Base-by-base conservation (phyloP, 805 yeast genomes). In the Yarrowia sp. region DNA sequence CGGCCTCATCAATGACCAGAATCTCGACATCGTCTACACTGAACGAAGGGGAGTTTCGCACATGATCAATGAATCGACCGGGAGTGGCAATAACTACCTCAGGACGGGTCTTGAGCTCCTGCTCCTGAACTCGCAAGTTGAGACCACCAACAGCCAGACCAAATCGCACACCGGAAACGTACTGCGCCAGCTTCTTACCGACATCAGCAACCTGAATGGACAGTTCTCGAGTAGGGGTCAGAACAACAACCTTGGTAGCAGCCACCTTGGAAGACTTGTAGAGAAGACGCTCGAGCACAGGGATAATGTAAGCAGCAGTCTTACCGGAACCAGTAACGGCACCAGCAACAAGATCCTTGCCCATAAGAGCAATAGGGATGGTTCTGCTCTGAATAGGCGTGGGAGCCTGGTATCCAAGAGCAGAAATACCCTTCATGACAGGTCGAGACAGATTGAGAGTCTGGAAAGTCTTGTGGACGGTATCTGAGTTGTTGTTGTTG, bases 301-400 rank as follows among this genome's bases (percentile, higher is more conserved):
- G 99, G 65, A 95, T 89, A 88, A 95, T 87, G 74, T 91, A 95
- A 0, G 99, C 99, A 2, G 98, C 99, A 28, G 99, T 95, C 76
- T 95, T 95, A 83, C 99, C 99, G 18, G 98, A 93, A 79, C 99
- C 99, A 4, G 99, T 95, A 28, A 90, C 97, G 39, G 99, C 99
- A 80, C 98, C 98, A 15, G 98, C 99, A 71, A 95, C 97, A 61
- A 95, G 86, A 77, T 95, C 99, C 74, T 90, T 93, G 71, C 99
- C 99, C 68, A 90, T 75, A 44, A 95, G 80, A 1, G 97, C 97
- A 65, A 93, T 86, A 13, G 99, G 99, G 67, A 95, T 92, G 8
- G 96, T 85, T 0, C 97, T 89, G 67, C 92, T 81, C 79, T 95
- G 99, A 78, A 95, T 90, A 13, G 97, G 96, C 0, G 98, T 89